These are phyloP conservation scores for Volvox africanus DNA, from an alignment of 139 green algal species.

Conservation along the genomic window DNA sequence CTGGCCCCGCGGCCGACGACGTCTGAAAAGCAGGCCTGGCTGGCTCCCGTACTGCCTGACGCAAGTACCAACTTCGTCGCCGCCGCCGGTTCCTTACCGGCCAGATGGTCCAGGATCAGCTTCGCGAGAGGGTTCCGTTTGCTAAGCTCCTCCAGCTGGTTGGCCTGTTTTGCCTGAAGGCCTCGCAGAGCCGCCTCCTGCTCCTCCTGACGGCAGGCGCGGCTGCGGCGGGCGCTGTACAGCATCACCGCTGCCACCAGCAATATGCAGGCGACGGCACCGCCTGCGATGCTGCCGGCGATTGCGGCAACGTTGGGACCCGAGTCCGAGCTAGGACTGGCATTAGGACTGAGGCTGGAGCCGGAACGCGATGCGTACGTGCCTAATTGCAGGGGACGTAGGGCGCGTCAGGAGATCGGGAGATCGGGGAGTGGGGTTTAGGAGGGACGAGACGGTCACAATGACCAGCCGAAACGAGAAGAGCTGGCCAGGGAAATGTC, in stretches of 20 bases:
- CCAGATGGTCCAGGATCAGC: slow-evolving; percentile 41
- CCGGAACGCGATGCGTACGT: no score
- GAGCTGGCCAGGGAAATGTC: no score
- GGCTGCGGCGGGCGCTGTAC: neutral
- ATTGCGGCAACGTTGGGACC: neutral
- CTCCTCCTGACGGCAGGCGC: neutral
- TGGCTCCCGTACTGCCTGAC: neutral
- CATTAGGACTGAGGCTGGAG: no score
- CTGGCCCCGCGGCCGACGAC: neutral
- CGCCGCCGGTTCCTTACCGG: slow-evolving; percentile 12
- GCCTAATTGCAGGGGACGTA: no score
- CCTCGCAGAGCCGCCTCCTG: neutral
- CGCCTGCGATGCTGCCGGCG: slow-evolving; percentile 2
- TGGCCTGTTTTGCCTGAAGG: slow-evolving; percentile 13
- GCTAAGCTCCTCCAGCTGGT: slow-evolving; percentile 31
- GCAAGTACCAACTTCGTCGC: neutral
- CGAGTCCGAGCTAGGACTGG: neutral
- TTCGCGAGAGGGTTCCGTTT: slow-evolving; percentile 36
- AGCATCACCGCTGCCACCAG: neutral
- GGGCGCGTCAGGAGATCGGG: no score
- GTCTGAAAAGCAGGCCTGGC: neutral
- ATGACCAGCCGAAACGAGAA: no score
- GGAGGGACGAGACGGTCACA: no score
- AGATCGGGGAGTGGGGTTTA: no score
- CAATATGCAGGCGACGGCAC: neutral